phyloP scores from a whole-genome alignment of 495 filamentous ascomycete genomes.

The Neurospora intermedia region DNA sequence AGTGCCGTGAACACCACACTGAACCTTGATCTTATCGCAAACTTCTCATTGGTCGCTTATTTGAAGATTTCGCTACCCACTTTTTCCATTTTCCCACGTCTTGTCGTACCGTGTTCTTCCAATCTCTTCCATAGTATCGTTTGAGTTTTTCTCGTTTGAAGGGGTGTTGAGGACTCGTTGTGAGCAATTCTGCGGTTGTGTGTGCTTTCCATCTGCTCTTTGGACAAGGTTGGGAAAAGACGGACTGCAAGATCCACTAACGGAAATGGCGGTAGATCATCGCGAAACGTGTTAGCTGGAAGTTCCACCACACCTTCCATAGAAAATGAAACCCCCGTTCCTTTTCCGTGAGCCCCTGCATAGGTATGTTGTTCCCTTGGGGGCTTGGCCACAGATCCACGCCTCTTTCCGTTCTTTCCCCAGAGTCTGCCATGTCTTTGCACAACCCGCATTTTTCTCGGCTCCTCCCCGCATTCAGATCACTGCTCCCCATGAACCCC shows the following conservation, averaged over 20 bases:
- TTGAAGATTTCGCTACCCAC: background rate
- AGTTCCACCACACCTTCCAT: background rate
- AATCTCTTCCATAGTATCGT: background rate
- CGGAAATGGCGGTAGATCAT: background rate
- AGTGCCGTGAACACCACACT: background rate
- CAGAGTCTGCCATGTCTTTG: background rate
- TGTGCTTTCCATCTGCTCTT: background rate
- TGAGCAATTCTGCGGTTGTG: background rate
- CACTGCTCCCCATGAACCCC: background rate
- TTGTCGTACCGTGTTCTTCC: background rate
- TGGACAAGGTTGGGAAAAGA: background rate
- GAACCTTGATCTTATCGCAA: conserved; percentile 3
- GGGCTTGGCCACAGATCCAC: background rate
- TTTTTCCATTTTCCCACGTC: background rate
- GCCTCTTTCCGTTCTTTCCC: background rate
- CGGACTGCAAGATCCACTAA: background rate
- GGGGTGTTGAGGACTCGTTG: background rate
- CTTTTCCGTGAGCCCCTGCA: background rate
- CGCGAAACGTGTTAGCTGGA: background rate
- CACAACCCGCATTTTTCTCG: background rate
- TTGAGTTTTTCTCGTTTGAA: background rate
- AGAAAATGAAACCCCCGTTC: background rate
- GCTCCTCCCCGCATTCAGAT: background rate
- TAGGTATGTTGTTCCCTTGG: background rate
- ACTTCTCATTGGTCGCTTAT: conserved; percentile 2